Base-by-base conservation (phyloP, 805 yeast genomes). In the Dipodascus albidus region DNA sequence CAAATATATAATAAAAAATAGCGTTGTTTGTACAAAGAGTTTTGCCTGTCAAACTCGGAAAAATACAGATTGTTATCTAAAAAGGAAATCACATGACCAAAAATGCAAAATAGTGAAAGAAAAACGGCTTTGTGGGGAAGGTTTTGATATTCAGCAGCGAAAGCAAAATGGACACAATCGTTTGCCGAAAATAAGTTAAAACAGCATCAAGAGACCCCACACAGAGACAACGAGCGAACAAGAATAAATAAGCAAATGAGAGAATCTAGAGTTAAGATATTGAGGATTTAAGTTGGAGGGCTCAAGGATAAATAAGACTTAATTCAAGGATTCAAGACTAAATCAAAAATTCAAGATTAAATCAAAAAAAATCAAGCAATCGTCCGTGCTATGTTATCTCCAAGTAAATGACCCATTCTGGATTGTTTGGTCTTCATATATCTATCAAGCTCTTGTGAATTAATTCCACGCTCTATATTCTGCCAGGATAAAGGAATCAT, bases 401-500 rank as follows among this genome's bases (percentile, higher is more conserved):
- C 82, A 53, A 93, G 73, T 54, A 93, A 70, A 69, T 93, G 99
- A 0, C 99, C 99, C 99, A 93, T 93, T 62, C 96, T 76, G 68
- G 90, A 96, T 52, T 91, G 86, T 70, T 93, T 93, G 1, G 99
- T 93, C 62, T 93, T 79, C 55, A 93, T 72, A 64, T 93, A 93
- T 1, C 96, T 95, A 61, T 93, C 96, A 27, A 93, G 85, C 68
- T 93, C 99, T 56, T 76, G 77, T 35, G 90, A 80, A 59, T 83
- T 77, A 55, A 93, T 85, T 3, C 98, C 98, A 22, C 70, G 67
- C 53, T 74, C 73, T 21, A 41, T 23, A 55, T 71, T 66, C 64
- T 77, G 76, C 99, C 99, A 93, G 3, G 96, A 90, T 53, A 90
- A 75, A 11, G 99, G 99, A 2, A 93, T 79, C 99, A 93, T 93